Evolutionary conservation across 2,329 filamentous ascomycete genomes (phyloP), one percentile per base, ranked within the genome.

Genomic region (Fusarium continuum): DNA sequence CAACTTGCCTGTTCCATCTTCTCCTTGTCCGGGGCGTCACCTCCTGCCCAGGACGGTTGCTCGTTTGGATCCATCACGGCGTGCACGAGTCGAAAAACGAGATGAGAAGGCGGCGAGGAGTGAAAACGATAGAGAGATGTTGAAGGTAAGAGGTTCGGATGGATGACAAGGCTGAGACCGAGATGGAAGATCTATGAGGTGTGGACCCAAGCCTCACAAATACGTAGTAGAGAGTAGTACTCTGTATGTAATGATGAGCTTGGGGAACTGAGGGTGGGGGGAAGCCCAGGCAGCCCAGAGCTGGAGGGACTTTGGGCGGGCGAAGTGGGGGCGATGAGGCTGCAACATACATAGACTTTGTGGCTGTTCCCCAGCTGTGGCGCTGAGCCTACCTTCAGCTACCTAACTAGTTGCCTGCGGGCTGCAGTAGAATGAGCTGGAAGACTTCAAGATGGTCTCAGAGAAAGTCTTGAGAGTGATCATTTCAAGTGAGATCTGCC

Each of bases 11-110:
- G 80, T 58, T 84, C 83, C 83, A 86, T 86, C 72, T 83, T 85
- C 72, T 85, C 82, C 70, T 82, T 80, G 68, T 86, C 83, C 19
- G 84, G 84, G 57, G 82, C 84, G 68, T 86, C 84, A 43, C 77
- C 77, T 67, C 75, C 75, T 36, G 73, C 69, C 65, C 74, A 74
- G 19, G 76, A 73, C 17, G 72, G 76, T 65, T 78, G 77, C 55
- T 81, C 77, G 73, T 78, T 78, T 13, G 80, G 76, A 64, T 84
- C 81, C 82, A 84, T 78, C 60, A 65, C 44, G 43, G 51, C 45
- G 28, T 48, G 46, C 8, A 39, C 19, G 8, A 29, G 45, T 22
- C 23, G 10, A 26, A 41, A n/a, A 38, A 23, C 20, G 34, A 17
- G 35, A 38, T 38, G n/a, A n/a, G 4, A 39, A 35, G 23, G 23